Evolutionary conservation across 805 yeast genomes (phyloP), one percentile per base, ranked within the genome.

Genomic region (Ogataea methanolica): DNA sequence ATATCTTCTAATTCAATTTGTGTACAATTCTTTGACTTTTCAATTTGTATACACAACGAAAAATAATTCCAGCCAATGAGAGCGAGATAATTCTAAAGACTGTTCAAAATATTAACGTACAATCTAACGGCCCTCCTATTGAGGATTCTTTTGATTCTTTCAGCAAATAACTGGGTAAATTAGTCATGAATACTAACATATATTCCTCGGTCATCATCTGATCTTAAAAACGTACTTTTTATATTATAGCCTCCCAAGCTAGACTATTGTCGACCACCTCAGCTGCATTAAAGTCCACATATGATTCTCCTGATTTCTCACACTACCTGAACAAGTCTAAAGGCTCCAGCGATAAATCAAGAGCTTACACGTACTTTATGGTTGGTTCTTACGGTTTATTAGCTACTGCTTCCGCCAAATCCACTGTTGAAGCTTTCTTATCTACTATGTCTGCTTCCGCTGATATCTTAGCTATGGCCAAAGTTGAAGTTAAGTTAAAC

Each of bases 401-500:
- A 59, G 76, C 88, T 39, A 95, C 97, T 45, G 96, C 91, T 47
- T 96, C 95, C 65, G 97, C 97, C 66, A 88, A 91, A 72, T 87
- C 96, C 44, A 90, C 97, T 42, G 97, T 91, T 45, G 95, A 92
- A 76, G 79, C 92, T 34, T 94, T 94, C 76, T 78, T 94, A 61
- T 76, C 88, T 51, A 80, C 97, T 57, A 85, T 91, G 96, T 82
- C 96, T 58, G 99, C 99, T 34, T 91, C 99, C 52, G 96, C 97
- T 56, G 99, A 94, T 78, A 96, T 94, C 51, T 81, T 94, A 75
- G 99, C 99, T 53, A 85, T 94, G 96, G 99, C 99, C 62, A 94
- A 94, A 78, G 97, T 92, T 63, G 99, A 94, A 78, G 97, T 94
- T 60, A 91, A 88, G 69, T 83, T 94, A 63, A 82, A 85, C 48